Evolutionary conservation across 495 filamentous ascomycete species (phyloP).

Genomic region (Neurospora africana): DNA sequence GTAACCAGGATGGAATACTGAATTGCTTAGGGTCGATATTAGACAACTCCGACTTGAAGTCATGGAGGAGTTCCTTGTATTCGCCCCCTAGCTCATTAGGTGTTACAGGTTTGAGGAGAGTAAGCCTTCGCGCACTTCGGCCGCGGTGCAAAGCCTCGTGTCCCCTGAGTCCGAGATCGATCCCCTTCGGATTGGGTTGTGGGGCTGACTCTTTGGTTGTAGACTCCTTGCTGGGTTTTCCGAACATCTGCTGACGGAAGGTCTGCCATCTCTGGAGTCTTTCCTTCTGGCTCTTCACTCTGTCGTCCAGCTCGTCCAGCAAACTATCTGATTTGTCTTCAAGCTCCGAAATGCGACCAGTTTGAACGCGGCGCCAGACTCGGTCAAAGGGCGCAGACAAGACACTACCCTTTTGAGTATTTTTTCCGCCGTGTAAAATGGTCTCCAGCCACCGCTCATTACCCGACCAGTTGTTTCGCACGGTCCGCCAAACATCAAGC

Average conservation of each 20-base stretch:
- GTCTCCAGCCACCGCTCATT: constrained; percentile 56
- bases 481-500: constrained; percentile 35
- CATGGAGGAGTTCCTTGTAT: constrained; percentile 33
- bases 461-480: constrained; percentile 67
- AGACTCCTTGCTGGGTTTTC: constrained; percentile 16
- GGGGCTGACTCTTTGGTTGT: constrained; percentile 8
- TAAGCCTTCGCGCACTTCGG: constrained; percentile 19
- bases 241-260: constrained; percentile 46
- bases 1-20: constrained; percentile 14
- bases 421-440: constrained; percentile 53
- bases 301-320: constrained; percentile 50
- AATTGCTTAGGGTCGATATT: constrained; percentile 9
- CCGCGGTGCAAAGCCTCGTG: constrained; percentile 31
- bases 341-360: constrained; percentile 42
- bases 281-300: constrained; percentile 49
- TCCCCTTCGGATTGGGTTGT: constrained; percentile 22
- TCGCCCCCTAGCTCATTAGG: constrained; percentile 20
- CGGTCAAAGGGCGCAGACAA: constrained; percentile 53
- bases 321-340: constrained; percentile 35
- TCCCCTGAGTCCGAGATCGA: constrained; percentile 39
- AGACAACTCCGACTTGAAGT: constrained; percentile 31
- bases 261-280: constrained; percentile 62
- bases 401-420: constrained; percentile 48
- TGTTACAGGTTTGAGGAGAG: background rate
- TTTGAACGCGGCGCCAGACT: constrained; percentile 52